Evolutionary conservation across 1,284 basidiomycete genomes (phyloP), one percentile per base, ranked within the genome.

Genomic region (Stygiomarasmius scandens): DNA sequence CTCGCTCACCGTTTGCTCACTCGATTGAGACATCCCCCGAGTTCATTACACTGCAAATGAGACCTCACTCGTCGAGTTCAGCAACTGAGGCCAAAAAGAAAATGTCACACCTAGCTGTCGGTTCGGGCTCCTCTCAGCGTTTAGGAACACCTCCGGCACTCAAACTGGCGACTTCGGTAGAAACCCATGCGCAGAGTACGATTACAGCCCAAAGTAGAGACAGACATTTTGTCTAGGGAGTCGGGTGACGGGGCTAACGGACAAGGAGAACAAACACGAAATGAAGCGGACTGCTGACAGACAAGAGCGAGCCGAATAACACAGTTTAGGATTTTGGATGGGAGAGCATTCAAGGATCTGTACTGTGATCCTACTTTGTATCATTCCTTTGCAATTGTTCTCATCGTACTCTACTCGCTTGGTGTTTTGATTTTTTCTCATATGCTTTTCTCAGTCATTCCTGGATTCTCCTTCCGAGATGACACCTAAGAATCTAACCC

Each of bases 311-410:
- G 83, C 60, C 93, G 89, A 81, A 81, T 81, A 58, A 95, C 90
- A 20, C 96, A 99, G 75, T 97, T 99, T 71, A 84, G 83, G 68
- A 95, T 98, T 60, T 73, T 99, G 64, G 95, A 93, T 66, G 95
- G 95, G 23, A 75, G 96, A 58, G 95, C 96, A 16, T 99, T 98
- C 81, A 98, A 98, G 84, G 98, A 98, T 69, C 74, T 98, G 58
- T 95, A 96, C 70, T 85, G 96, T 36, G 95, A 99, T 69, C 96
- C 96, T 0, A 89, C 95, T 57, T 74, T 98, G 55, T 83, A 99
- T 74, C 98, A 98, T 74, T 69, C 87, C 24, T 88, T 93, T 14
- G 88, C 95, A 1, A 84, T 98, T 63, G 80, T 81, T 4, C 82
- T 97, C 48, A n/a, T n/a, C n/a, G n/a, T n/a, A n/a, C n/a, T n/a